Percentiles rank a stretch among this genome's conserved stretches.
phyloP scores from a whole-genome alignment of 495 filamentous ascomycete genomes.

The Talaromyces thailandensis region DNA sequence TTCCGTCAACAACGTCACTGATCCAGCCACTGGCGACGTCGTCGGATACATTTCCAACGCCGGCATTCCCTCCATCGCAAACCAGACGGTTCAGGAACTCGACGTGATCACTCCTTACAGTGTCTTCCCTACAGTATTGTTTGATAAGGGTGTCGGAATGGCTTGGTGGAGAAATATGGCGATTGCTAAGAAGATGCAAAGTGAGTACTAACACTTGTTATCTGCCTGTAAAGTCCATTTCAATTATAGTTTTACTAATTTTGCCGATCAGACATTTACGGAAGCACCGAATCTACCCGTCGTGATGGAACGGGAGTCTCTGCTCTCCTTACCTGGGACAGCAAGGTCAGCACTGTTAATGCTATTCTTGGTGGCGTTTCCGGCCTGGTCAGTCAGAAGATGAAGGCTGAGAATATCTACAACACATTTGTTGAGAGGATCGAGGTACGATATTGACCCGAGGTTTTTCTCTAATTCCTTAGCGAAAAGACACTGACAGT shows the following conservation, averaged over 20 bases:
- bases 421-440: constrained; percentile 7
- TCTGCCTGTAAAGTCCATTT: not conserved
- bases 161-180: constrained; percentile 32
- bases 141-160: constrained; percentile 21
- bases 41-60: constrained; percentile 25
- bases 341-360: constrained; percentile 26
- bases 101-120: constrained; percentile 26
- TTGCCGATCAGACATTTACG: constrained; percentile 16
- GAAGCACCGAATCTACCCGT: constrained; percentile 25
- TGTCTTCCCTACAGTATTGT: constrained; percentile 19
- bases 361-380: constrained; percentile 22
- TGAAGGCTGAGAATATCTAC: constrained; percentile 24
- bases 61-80: constrained; percentile 21
- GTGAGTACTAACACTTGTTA: constrained; percentile 7
- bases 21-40: constrained; percentile 16
- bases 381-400: constrained; percentile 18
- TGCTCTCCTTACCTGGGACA: constrained; percentile 25
- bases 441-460: not conserved
- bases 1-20: constrained; percentile 25
- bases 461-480: not conserved
- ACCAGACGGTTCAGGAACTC: constrained; percentile 22
- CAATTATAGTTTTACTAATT: not conserved
- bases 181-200: constrained; percentile 28
- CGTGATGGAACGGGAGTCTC: constrained; percentile 21
- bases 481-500: not conserved